Conservation (phyloP, 164 flowering plant genomes). For the Liriodendron chinense region DNA sequence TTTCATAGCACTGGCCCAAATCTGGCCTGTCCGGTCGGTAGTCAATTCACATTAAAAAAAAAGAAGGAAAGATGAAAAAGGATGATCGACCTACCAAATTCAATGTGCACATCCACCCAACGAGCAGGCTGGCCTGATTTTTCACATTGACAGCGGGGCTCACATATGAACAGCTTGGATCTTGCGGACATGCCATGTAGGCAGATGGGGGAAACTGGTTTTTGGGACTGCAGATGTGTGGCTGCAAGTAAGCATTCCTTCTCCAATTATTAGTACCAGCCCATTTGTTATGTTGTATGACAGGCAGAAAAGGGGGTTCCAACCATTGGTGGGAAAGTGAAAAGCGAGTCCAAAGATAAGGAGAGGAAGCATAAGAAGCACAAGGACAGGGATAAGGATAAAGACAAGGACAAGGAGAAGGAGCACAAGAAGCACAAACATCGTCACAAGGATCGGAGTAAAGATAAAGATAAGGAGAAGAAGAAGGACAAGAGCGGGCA, state of each 20-base stretch:
- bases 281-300: background rate
- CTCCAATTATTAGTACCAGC: background rate
- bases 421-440: constrained; percentile 79
- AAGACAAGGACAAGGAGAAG: constrained; percentile 68
- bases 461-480: constrained; percentile 69
- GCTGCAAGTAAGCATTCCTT: background rate
- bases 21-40: too few relatives aligned
- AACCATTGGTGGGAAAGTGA: constrained; percentile 50
- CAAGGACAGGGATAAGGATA: constrained; percentile 70
- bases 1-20: background rate
- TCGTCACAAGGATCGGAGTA: constrained; percentile 68
- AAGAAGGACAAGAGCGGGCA: constrained; percentile 62
- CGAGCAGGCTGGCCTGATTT: too few relatives aligned
- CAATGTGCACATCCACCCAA: too few relatives aligned
- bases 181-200: too few relatives aligned
- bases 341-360: constrained; percentile 62
- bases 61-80: too few relatives aligned
- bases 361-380: constrained; percentile 73
- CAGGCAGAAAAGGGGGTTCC: constrained; percentile 77
- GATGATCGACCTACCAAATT: too few relatives aligned
- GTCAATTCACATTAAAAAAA: too few relatives aligned
- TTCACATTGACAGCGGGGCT: too few relatives aligned
- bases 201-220: too few relatives aligned
- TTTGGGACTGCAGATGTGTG: background rate
- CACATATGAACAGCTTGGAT: too few relatives aligned